Conservation (phyloP, 148 eudicot genomes). For the Cornus florida region DNA sequence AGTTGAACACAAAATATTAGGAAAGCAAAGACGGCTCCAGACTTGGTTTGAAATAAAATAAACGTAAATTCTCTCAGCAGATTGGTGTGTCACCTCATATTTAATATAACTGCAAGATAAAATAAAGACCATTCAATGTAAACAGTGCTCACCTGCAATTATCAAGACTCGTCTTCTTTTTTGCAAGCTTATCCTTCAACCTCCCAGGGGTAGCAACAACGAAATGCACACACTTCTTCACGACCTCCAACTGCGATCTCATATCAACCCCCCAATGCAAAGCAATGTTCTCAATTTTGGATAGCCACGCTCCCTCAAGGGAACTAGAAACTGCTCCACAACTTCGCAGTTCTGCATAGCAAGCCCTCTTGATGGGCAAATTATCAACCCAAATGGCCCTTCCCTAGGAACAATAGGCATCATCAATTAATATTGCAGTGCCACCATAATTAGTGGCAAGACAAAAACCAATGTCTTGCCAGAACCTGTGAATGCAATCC, state of each 20-base stretch:
- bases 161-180: too few species aligned
- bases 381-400: too few species aligned
- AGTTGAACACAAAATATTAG: too few species aligned
- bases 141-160: too few species aligned
- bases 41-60: neutral
- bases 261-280: too few species aligned
- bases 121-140: neutral
- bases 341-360: too few species aligned
- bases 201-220: conserved; percentile 99
- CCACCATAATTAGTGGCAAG: conserved; percentile 79
- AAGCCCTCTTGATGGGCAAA: too few species aligned
- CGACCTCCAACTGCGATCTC: conserved; percentile 21
- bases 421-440: conserved; percentile 79
- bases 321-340: too few species aligned
- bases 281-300: too few species aligned
- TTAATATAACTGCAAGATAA: neutral
- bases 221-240: conserved; percentile 78
- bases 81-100: neutral
- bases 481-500: conserved; percentile 88
- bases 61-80: neutral
- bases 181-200: conserved; percentile 82
- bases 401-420: conserved; percentile 70
- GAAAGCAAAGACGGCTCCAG: neutral
- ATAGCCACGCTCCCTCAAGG: too few species aligned
- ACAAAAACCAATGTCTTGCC: conserved; percentile 87